A percentile compares a stretch with the other conserved stretches of the same genome.
These are phyloP conservation scores for Excoecaria cochinchinensis DNA, from an alignment of 345 rosid species.

Conservation along the genomic window DNA sequence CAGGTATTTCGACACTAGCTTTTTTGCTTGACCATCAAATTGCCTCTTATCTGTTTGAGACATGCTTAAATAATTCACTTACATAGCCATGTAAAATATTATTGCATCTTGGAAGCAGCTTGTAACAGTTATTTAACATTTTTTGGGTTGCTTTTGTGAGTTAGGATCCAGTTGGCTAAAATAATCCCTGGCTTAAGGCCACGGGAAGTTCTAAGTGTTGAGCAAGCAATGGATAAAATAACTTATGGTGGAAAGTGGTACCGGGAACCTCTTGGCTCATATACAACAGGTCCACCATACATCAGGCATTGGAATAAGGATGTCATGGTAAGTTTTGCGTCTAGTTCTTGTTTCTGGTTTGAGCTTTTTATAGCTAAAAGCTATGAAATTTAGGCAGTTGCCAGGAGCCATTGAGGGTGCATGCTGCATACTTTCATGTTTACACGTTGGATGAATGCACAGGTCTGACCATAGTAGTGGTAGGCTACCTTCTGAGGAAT, in stretches of 20 bases:
- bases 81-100: not conserved
- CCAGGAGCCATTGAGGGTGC: not conserved
- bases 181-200: slow-evolving; percentile 86
- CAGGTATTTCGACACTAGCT: slow-evolving; percentile 43
- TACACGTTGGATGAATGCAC: not conserved
- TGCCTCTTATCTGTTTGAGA: not conserved
- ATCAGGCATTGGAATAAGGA: slow-evolving; percentile 63
- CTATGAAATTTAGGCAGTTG: not conserved
- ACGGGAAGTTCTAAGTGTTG: slow-evolving; percentile 92
- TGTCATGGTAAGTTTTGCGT: slow-evolving; percentile 41
- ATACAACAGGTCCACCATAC: slow-evolving; percentile 80
- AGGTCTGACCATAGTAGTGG: not conserved
- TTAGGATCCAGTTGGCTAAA: slow-evolving; percentile 58
- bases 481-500: not conserved
- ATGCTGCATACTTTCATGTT: not conserved
- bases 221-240: slow-evolving; percentile 93
- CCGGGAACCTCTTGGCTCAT: slow-evolving; percentile 78
- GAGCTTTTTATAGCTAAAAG: not conserved
- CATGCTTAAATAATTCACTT: not conserved
- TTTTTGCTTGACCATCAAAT: slow-evolving; percentile 9
- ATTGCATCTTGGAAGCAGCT: not conserved
- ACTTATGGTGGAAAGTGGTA: slow-evolving; percentile 85
- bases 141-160: slow-evolving; percentile 19
- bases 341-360: not conserved
- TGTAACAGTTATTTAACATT: not conserved